Evolutionary conservation across 2,329 filamentous ascomycete species (phyloP).

Genomic region (Cadophora malorum): DNA sequence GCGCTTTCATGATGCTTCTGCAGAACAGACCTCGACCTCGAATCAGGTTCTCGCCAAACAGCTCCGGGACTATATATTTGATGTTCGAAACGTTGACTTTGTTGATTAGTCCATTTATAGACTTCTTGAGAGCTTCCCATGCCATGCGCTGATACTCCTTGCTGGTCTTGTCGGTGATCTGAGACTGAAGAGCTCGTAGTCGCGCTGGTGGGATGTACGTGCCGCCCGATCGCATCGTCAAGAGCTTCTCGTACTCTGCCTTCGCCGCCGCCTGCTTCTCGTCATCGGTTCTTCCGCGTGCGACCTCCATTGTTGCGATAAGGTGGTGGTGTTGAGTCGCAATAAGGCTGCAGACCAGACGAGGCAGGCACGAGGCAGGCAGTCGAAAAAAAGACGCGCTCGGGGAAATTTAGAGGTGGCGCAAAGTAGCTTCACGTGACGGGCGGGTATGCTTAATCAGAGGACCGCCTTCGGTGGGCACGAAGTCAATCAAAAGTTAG

Average conservation of each 20-base stretch:
- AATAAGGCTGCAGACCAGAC: conserved; percentile 5
- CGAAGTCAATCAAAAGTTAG: too few relatives aligned
- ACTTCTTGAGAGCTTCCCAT: conserved; percentile 98
- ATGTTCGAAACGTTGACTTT: conserved; percentile 99
- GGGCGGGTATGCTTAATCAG: too few relatives aligned
- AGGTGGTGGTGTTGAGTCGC: conserved; percentile 1
- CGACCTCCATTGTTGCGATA: conserved; percentile 33
- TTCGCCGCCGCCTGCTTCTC: conserved; percentile 88
- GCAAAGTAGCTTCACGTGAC: too few relatives aligned
- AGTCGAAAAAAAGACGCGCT: not conserved
- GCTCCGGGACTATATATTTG: conserved; percentile 94
- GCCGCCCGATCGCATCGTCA: conserved; percentile 92
- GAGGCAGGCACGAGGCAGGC: conserved; percentile 9
- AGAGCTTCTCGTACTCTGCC: conserved; percentile 90
- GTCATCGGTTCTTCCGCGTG: conserved; percentile 64
- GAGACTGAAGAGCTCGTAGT: conserved; percentile 88
- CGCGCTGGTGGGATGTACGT: conserved; percentile 95
- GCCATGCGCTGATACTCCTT: conserved; percentile 99
- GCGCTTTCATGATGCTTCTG: conserved; percentile 97
- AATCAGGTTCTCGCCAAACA: conserved; percentile 93
- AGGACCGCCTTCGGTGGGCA: too few relatives aligned
- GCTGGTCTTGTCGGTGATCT: conserved; percentile 94
- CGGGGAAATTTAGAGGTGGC: not conserved
- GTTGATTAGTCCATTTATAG: conserved; percentile 98
- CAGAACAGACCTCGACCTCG: conserved; percentile 92